A percentile compares a stretch with the other conserved stretches of the same genome.
Conservation (phyloP, 208 protist species). For the Trypanosomatidae sp. region DNA sequence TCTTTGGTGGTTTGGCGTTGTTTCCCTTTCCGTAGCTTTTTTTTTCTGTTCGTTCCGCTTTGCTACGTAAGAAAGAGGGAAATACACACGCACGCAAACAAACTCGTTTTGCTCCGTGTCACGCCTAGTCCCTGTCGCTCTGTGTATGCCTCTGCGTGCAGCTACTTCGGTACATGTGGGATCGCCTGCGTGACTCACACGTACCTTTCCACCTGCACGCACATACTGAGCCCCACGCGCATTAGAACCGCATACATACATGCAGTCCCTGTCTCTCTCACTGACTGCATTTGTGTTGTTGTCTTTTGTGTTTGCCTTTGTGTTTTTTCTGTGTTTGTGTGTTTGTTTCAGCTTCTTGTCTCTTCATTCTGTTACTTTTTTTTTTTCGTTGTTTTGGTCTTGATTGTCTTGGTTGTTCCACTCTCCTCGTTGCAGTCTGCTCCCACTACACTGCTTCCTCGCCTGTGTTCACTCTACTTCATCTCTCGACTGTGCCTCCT, state of each 20-base stretch:
- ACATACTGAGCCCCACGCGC: neutral
- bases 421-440: neutral
- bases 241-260: neutral
- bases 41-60: neutral
- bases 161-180: neutral
- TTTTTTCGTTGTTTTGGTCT: neutral
- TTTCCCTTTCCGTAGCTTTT: neutral
- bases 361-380: neutral
- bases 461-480: neutral
- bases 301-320: neutral
- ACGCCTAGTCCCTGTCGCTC: neutral
- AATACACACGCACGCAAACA: neutral
- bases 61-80: neutral
- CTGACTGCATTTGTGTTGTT: neutral
- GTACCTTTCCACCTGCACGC: neutral
- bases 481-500: neutral
- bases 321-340: neutral
- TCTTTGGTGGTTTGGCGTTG: neutral
- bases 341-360: neutral
- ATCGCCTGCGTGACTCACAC: neutral
- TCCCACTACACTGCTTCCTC: neutral
- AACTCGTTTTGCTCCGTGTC: neutral
- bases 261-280: neutral
- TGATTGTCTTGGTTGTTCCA: neutral
- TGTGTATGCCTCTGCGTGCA: neutral